Conservation (phyloP, 805 yeast species). For the Millerozyma miso region DNA sequence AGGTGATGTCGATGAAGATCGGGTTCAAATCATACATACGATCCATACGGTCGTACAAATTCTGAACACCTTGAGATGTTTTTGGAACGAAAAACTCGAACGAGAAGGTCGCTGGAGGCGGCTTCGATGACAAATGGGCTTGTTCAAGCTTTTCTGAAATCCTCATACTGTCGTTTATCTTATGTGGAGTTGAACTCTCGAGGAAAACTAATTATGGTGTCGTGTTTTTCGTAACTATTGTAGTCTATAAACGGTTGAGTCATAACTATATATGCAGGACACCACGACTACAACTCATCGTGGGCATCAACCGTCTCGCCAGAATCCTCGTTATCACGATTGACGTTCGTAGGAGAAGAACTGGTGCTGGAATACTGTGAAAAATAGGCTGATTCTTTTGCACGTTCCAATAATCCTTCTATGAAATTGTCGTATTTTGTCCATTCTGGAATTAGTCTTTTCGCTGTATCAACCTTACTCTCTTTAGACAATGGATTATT, state of each 20-base stretch:
- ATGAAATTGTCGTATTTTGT: conserved; percentile 56
- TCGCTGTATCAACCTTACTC: conserved; percentile 69
- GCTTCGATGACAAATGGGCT: conserved; percentile 35
- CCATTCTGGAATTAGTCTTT: conserved; percentile 81
- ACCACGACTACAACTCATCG: conserved; percentile 5
- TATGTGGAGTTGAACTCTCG: background rate
- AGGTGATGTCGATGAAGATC: conserved; percentile 89
- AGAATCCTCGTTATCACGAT: no score
- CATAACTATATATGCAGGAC: background rate
- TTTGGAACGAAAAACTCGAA: conserved; percentile 97
- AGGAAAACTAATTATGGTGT: background rate
- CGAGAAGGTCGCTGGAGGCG: conserved; percentile 72
- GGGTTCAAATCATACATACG: conserved; percentile 93
- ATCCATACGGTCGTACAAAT: conserved; percentile 94
- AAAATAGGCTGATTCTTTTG: no score
- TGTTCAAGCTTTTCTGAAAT: conserved; percentile 39
- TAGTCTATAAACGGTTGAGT: background rate
- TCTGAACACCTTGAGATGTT: conserved; percentile 95
- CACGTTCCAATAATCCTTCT: background rate
- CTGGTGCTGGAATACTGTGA: no score
- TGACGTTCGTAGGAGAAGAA: conserved; percentile 1
- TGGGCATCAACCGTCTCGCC: conserved; percentile 1
- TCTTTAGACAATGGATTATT: conserved; percentile 81
- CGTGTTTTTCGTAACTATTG: background rate
- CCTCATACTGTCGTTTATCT: conserved; percentile 23